Evolutionary conservation across 2,329 filamentous ascomycete genomes (phyloP).

Genomic region (Epichloe coenophiala): DNA sequence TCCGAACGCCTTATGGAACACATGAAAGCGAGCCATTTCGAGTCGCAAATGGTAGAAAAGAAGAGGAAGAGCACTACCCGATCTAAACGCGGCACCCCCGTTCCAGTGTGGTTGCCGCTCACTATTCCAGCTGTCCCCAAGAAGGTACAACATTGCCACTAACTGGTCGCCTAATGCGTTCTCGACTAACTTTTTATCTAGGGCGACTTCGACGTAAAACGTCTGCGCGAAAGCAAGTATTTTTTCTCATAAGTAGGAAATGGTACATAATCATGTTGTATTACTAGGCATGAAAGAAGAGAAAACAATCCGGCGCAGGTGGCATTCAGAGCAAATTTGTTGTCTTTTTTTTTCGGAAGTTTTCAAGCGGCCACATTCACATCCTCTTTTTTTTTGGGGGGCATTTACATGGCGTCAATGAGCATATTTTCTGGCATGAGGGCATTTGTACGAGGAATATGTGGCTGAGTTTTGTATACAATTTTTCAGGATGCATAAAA

Average conservation of each 20-base stretch:
- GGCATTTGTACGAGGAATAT: not conserved
- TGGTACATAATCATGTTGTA: not conserved
- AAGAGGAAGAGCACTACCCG: slow-evolving; percentile 12
- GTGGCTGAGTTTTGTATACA: not conserved
- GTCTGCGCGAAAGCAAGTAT: slow-evolving; percentile 57
- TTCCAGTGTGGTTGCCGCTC: slow-evolving; percentile 65
- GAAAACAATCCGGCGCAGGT: not conserved
- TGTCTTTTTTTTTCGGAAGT: not conserved
- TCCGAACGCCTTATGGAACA: slow-evolving; percentile 13
- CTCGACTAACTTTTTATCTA: slow-evolving; percentile 15
- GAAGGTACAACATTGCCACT: slow-evolving; percentile 37
- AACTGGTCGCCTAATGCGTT: not conserved
- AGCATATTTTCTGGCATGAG: not conserved
- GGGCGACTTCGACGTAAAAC: slow-evolving; percentile 59
- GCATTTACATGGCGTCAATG: slow-evolving; percentile 5
- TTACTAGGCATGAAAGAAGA: not conserved
- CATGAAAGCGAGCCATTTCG: slow-evolving; percentile 21
- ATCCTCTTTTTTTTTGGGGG: not conserved
- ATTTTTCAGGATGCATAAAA: not conserved
- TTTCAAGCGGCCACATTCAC: not conserved
- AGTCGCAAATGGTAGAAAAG: slow-evolving; percentile 15
- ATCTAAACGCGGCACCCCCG: not conserved
- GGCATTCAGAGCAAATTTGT: not conserved
- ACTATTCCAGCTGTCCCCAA: slow-evolving; percentile 64
- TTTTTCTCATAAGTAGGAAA: slow-evolving; percentile 61